Base-by-base conservation (phyloP, 176 grass and related monocot species). In the Ensete glaucum region DNA sequence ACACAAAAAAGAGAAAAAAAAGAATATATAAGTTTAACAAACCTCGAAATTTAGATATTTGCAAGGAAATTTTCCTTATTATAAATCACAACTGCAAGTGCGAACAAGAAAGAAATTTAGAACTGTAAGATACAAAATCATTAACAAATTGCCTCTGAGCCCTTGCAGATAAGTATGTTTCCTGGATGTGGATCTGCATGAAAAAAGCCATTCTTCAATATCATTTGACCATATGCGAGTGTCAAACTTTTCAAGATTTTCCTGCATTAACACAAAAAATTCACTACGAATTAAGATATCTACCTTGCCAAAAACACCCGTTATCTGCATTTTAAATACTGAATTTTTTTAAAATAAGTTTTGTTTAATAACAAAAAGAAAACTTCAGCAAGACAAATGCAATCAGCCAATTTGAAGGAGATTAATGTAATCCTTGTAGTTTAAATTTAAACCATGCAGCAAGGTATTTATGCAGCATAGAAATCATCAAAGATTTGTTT, bases 211-310 rank as follows among this genome's bases (percentile, higher is more conserved):
- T 87, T 86, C 88, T 86, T 93, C 83, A 98, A 93, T 74, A 98
- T 98, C 94, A 98, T 98, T 98, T 93, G 94, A 77, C 94, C 94
- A 87, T 98, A 98, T 75, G 94, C 94, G 83, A 93, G 88, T 87
- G 94, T 89, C 77, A 98, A 78, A 78, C 87, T 85, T 80, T 89
- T 84, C 55, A 98, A 90, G 72, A 98, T 98, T 73, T 98, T 98
- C 88, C 94, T 98, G 85, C 85, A 87, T 80, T 48, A 62, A 84
- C 82, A 76, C 62, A 76, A 76, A 20, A 29, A 22, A 7, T 29
- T 14, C 6, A 34, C 10, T 29, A 26, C 4, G 25, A 67, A 50
- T 7, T 69, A 27, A 69, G 15, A 10, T n/a, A 14, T n/a, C 5
- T 43, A 50, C 67, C 43, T 69, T 29, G 6, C 15, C 25, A 67